A percentile compares a stretch with the other conserved stretches of the same genome.
These are phyloP conservation scores for Beauveria sp. DNA, from an alignment of 2,329 filamentous ascomycete species.

Conservation along the genomic window DNA sequence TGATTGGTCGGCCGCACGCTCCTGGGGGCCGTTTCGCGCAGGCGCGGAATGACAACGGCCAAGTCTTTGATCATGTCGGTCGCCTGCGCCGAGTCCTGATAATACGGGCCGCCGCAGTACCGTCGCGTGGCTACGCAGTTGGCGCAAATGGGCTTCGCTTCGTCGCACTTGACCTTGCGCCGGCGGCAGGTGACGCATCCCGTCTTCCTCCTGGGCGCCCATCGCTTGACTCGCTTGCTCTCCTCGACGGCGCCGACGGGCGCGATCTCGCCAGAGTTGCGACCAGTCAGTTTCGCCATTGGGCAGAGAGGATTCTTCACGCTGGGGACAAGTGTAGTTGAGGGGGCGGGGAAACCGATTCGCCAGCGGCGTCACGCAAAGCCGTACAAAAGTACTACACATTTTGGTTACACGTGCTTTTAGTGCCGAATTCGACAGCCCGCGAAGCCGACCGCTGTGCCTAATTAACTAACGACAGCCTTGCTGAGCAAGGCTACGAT, in stretches of 20 bases:
- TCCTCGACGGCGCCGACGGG: neutral
- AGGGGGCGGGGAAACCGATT: neutral
- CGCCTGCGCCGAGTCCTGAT: slow-evolving; percentile 8
- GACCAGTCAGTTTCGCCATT: neutral
- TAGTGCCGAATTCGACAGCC: no score
- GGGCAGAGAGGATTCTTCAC: neutral
- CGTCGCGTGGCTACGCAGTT: slow-evolving; percentile 7
- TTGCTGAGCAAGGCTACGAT: neutral
- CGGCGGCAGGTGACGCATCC: slow-evolving; percentile 8
- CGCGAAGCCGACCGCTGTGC: no score
- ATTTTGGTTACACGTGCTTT: neutral
- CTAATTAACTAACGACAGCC: neutral
- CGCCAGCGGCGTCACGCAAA: neutral
- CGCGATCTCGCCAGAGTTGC: neutral
- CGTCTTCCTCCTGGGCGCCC: slow-evolving; percentile 5
- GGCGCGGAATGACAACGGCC: neutral
- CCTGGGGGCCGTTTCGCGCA: neutral
- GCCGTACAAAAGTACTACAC: neutral
- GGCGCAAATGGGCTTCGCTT: slow-evolving; percentile 8
- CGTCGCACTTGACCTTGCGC: slow-evolving; percentile 6
- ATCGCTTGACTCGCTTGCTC: slow-evolving; percentile 3
- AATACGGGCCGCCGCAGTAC: slow-evolving; percentile 8
- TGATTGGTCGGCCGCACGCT: slow-evolving; percentile 3
- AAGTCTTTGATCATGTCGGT: neutral
- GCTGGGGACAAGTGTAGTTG: neutral